Evolutionary conservation across 2,329 filamentous ascomycete species (phyloP).

Genomic region (Colletotrichum kahawae): DNA sequence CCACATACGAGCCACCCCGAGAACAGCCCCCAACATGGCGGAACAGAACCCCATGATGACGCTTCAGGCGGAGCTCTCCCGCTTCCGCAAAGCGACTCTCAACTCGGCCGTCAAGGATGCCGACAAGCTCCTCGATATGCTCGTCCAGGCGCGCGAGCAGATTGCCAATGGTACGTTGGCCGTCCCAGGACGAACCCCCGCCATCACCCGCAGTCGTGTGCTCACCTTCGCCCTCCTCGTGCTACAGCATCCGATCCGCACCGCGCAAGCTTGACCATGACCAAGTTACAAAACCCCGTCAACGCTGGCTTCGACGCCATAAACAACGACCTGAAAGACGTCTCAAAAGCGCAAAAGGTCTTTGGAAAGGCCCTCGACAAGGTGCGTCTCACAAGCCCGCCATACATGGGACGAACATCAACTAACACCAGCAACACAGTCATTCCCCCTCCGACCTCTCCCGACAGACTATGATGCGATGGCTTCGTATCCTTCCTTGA

Average conservation of each 20-base stretch:
- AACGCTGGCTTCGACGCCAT: slow-evolving; percentile 82
- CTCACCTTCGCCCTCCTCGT: neutral
- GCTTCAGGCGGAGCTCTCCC: slow-evolving; percentile 76
- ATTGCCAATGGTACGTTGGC: slow-evolving; percentile 68
- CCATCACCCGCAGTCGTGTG: slow-evolving; percentile 7
- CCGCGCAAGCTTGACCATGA: slow-evolving; percentile 74
- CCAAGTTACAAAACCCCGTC: slow-evolving; percentile 84
- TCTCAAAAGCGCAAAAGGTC: slow-evolving; percentile 80
- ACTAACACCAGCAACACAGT: slow-evolving; percentile 27
- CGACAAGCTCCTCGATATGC: slow-evolving; percentile 79
- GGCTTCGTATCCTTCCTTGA: slow-evolving; percentile 73
- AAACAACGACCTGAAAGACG: slow-evolving; percentile 80
- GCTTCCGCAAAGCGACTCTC: slow-evolving; percentile 72
- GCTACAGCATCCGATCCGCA: slow-evolving; percentile 64
- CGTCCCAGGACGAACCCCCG: slow-evolving; percentile 5
- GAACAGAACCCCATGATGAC: slow-evolving; percentile 52
- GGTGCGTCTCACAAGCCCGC: slow-evolving; percentile 47
- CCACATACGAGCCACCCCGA: neutral
- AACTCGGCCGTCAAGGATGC: slow-evolving; percentile 78
- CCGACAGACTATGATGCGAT: slow-evolving; percentile 83
- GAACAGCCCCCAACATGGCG: slow-evolving; percentile 30
- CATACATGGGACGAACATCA: neutral
- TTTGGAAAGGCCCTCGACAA: slow-evolving; percentile 88
- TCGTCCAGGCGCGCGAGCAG: slow-evolving; percentile 74
- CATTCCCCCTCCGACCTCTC: slow-evolving; percentile 61